phyloP scores from a whole-genome alignment of 148 eudicot genomes.

The Dianthus caryophyllus region DNA sequence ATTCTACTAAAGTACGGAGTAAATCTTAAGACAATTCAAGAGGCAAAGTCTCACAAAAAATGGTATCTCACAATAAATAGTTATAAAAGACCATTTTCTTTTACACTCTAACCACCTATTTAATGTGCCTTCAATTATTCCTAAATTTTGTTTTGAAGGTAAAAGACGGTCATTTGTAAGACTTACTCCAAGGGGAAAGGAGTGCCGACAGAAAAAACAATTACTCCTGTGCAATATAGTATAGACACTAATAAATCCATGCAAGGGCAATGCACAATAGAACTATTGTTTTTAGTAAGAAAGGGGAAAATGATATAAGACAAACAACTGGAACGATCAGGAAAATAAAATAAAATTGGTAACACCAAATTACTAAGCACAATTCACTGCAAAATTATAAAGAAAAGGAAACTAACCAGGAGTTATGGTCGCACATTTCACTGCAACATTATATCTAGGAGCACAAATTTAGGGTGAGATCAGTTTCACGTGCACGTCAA shows the following conservation, averaged over 20 bases:
- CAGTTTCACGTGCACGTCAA: background rate
- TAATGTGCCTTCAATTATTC: too few species aligned
- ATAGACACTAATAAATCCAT: background rate
- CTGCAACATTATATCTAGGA: conserved; percentile 83
- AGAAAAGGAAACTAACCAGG: conserved; percentile 49
- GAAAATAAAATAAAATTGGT: background rate
- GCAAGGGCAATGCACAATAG: background rate
- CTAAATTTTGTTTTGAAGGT: too few species aligned
- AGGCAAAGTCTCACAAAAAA: too few species aligned
- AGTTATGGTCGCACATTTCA: conserved; percentile 94
- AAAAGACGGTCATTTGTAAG: too few species aligned
- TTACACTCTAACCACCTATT: too few species aligned
- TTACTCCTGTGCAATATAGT: background rate
- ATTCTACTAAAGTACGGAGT: background rate
- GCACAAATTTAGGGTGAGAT: conserved; percentile 9
- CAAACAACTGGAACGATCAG: background rate
- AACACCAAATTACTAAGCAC: too few species aligned
- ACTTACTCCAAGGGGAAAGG: too few species aligned
- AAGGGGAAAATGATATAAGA: background rate
- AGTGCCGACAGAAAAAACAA: background rate
- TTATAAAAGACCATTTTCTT: too few species aligned
- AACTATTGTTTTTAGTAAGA: background rate
- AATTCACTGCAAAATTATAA: background rate
- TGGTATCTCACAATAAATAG: too few species aligned
- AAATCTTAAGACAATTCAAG: too few species aligned